phyloP scores from a whole-genome alignment of 768 basidiomycete species.

The Podaxis mareebaensis region DNA sequence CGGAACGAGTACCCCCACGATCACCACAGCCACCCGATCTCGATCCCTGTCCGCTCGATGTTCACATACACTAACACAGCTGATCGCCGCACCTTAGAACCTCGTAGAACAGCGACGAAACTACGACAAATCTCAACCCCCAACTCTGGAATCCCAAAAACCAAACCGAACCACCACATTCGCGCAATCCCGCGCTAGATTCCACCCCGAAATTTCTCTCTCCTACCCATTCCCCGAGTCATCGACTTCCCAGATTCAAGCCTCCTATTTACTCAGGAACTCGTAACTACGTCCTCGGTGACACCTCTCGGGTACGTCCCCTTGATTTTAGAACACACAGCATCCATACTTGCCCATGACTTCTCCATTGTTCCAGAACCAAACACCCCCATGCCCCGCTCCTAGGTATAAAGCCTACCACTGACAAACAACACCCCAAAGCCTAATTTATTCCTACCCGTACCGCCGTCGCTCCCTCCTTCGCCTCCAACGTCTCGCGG shows the following conservation, averaged over 20 bases:
- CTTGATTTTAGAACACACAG: too few species aligned
- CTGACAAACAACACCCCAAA: not conserved
- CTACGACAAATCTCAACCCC: not conserved
- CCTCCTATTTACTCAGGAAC: not conserved
- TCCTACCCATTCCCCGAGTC: not conserved
- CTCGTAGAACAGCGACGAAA: not conserved
- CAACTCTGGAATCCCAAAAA: not conserved
- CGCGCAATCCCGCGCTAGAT: not conserved
- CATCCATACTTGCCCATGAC: not conserved
- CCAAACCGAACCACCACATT: not conserved
- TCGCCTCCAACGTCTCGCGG: not conserved
- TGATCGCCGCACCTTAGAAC: too few species aligned
- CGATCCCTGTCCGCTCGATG: not conserved
- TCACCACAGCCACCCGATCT: not conserved
- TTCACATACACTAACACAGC: not conserved
- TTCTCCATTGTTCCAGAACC: not conserved
- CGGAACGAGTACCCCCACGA: not conserved
- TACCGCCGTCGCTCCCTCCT: not conserved
- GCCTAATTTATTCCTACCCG: not conserved
- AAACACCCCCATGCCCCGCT: not conserved
- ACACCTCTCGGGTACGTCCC: not conserved
- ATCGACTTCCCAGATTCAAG: not conserved
- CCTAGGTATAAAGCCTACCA: not conserved
- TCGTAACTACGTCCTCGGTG: not conserved
- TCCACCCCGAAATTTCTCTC: not conserved